Evolutionary conservation across 2,329 filamentous ascomycete genomes (phyloP), one percentile per base, ranked within the genome.

Genomic region (Sporothrix variecibatus): DNA sequence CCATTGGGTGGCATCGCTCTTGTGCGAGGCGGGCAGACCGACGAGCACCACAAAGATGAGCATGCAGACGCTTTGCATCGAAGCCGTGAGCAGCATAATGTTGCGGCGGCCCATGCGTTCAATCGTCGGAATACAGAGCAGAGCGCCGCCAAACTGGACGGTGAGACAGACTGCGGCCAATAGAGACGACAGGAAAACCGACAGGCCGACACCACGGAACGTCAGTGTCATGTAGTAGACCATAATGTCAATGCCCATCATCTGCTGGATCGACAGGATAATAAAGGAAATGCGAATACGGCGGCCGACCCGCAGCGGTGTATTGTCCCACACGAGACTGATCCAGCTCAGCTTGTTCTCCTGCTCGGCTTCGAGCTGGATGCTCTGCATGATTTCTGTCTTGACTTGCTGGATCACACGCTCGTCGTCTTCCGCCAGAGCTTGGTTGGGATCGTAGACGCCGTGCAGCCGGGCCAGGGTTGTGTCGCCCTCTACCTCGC

Each of bases 221-320:
- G 38, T 67, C 0, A 67, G n/a, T 2, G 62, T 67, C 62, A 67
- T 67, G 23, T 46, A 67, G 11, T 67, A 67, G 9, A 67, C 62
- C 40, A 67, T 31, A 1, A 67, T 67, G 3, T 67, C 62, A 17
- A 67, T 67, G 38, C 62, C 62, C 62, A 67, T 67, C 62, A 67
- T 67, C n/a, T 67, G 62, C 62, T 67, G 62, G 62, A 67, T 67
- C 40, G 62, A 67, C 40, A 67, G 38, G 15, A 67, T 67, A 26
- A 67, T 67, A 23, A 67, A 67, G 2, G 62, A 67, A 11, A 67
- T 67, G 62, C 62, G 62, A 1, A 67, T 11, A 11, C 62, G 62
- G 38, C 62, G 62, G 23, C 62, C 62, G 38, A 67, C 62, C 23
- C 62, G 62, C n/a, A 67, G 40, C n/a, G 62, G 62, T 1, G 62